These are phyloP conservation scores for Coemansia sp. DNA, from an alignment of 192 early-diverging fungal genomes.

Conservation along the genomic window DNA sequence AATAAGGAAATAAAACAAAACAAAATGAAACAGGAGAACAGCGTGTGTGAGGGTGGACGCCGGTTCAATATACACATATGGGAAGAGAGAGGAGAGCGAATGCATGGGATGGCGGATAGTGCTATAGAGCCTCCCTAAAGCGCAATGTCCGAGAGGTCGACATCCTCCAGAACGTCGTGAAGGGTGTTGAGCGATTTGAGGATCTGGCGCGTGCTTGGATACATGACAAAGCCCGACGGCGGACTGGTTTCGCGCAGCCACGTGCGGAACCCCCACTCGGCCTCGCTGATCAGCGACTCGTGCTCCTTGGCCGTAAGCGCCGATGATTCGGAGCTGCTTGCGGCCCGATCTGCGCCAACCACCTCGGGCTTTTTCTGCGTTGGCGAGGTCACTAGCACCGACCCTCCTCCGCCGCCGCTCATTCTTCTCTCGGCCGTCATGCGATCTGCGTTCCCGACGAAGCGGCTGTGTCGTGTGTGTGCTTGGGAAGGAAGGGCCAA, in stretches of 20 bases:
- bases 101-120: background rate
- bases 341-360: background rate
- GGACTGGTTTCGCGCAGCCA: constrained; percentile 32
- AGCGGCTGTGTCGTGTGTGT: no score
- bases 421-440: background rate
- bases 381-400: constrained; percentile 27
- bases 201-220: constrained; percentile 49
- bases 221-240: constrained; percentile 38
- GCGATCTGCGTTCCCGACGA: background rate
- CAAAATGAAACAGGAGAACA: no score
- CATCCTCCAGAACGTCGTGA: constrained; percentile 17
- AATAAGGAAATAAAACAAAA: no score
- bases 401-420: constrained; percentile 13
- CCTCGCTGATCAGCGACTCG: constrained; percentile 33
- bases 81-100: background rate
- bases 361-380: constrained; percentile 10
- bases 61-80: background rate
- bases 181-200: constrained; percentile 37
- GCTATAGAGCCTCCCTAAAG: constrained; percentile 6
- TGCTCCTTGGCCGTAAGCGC: constrained; percentile 24
- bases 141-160: constrained; percentile 43
- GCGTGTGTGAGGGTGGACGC: no score
- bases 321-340: no score
- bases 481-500: no score
- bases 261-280: constrained; percentile 42